phyloP scores from a whole-genome alignment of 805 yeast species.

The Schizosaccharomyces osmophilus region DNA sequence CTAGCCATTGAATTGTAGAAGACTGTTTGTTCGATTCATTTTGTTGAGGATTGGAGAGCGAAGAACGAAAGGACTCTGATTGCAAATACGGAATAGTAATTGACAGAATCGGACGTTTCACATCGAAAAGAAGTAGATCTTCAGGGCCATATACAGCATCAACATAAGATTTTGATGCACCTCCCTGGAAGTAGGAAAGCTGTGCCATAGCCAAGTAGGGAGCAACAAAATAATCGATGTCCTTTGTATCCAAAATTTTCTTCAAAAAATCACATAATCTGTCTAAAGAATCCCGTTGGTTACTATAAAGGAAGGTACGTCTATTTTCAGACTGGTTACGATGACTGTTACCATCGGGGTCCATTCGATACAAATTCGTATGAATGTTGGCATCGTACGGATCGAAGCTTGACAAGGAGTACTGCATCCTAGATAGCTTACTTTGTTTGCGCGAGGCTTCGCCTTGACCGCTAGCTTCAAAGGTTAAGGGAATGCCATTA shows the following conservation, averaged over 20 bases:
- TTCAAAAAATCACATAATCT: neutral
- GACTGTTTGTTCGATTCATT: too few species aligned
- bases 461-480: neutral
- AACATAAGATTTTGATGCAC: slow-evolving; percentile 23
- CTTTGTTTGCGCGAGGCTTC: neutral
- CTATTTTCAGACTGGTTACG: neutral
- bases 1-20: neutral
- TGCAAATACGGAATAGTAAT: neutral
- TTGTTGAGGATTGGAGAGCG: too few species aligned
- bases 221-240: slow-evolving; percentile 42
- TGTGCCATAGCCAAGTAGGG: slow-evolving; percentile 65
- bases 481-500: slow-evolving; percentile 22
- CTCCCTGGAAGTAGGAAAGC: slow-evolving; percentile 14
- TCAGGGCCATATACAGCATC: slow-evolving; percentile 67
- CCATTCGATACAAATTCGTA: neutral
- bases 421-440: neutral
- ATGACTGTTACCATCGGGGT: neutral
- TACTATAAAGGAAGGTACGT: neutral
- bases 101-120: slow-evolving; percentile 39
- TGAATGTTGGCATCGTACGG: neutral
- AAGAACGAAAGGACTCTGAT: too few species aligned
- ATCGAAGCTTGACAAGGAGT: neutral
- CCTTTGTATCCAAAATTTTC: slow-evolving; percentile 27
- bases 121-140: slow-evolving; percentile 34
- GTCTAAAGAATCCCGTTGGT: neutral